Conservation (phyloP, 2,329 filamentous ascomycete genomes). For the Mycogone perniciosa region DNA sequence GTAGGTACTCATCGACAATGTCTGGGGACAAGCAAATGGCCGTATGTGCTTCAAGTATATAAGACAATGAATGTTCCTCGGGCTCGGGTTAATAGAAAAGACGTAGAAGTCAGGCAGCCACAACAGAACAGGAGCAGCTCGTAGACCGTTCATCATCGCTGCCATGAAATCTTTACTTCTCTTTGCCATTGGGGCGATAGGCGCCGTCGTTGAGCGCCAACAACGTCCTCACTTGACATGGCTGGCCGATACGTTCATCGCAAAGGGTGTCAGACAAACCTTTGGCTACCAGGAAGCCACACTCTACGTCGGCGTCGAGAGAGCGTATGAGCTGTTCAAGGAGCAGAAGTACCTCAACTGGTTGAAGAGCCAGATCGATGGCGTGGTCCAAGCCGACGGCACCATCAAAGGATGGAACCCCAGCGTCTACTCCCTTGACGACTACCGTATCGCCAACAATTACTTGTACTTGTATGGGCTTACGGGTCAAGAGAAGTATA, state of each 20-base stretch:
- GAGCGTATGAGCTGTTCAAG: slow-evolving; percentile 36
- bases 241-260: slow-evolving; percentile 44
- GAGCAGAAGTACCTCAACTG: slow-evolving; percentile 39
- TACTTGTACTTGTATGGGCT: slow-evolving; percentile 43
- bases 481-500: slow-evolving; percentile 42
- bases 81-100: neutral
- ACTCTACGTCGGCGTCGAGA: slow-evolving; percentile 42
- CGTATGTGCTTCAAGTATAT: neutral
- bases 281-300: slow-evolving; percentile 40
- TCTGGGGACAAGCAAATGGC: neutral
- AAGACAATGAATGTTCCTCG: neutral
- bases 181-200: neutral
- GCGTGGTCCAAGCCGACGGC: slow-evolving; percentile 37
- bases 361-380: slow-evolving; percentile 39
- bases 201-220: neutral
- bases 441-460: slow-evolving; percentile 48
- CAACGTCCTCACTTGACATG: slow-evolving; percentile 23
- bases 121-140: no score
- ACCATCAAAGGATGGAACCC: slow-evolving; percentile 41
- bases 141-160: neutral
- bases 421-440: slow-evolving; percentile 41
- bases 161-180: neutral
- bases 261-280: slow-evolving; percentile 31
- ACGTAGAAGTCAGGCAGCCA: neutral
- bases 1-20: neutral